Evolutionary conservation across 305 asterid genomes (phyloP).

Genomic region (Caryopteris hybrid): DNA sequence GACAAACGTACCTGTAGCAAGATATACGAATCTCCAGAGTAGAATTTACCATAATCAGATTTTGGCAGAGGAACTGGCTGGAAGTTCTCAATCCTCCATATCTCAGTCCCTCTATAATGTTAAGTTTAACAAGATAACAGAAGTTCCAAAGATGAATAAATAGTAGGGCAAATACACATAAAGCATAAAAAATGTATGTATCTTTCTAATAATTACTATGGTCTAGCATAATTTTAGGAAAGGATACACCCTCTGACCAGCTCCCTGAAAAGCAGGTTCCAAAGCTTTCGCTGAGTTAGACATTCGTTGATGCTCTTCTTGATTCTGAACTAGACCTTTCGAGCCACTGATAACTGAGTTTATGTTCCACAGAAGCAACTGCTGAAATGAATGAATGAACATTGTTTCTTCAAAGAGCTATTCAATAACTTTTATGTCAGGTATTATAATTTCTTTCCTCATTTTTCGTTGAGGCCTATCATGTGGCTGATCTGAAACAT

Average conservation of each 20-base stretch:
- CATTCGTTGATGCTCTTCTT: slow-evolving; percentile 33
- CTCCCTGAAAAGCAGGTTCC: slow-evolving; percentile 72
- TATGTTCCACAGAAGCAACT: slow-evolving; percentile 15
- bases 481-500: neutral
- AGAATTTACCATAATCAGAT: slow-evolving; percentile 79
- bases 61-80: slow-evolving; percentile 88
- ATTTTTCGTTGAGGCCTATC: neutral
- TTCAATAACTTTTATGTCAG: neutral
- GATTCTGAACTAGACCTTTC: slow-evolving; percentile 12
- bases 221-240: slow-evolving; percentile 12
- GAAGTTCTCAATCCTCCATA: slow-evolving; percentile 92
- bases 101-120: slow-evolving; percentile 74
- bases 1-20: slow-evolving; percentile 60
- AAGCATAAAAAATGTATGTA: neutral
- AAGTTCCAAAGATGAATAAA: neutral
- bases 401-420: neutral
- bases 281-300: slow-evolving; percentile 39
- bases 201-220: neutral
- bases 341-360: slow-evolving; percentile 16
- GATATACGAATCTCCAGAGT: slow-evolving; percentile 82
- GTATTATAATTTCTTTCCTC: neutral
- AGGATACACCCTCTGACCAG: slow-evolving; percentile 73
- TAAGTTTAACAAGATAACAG: slow-evolving; percentile 34
- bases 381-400: slow-evolving; percentile 7
- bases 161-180: neutral